These are phyloP conservation scores for Ogataea thermomethanolica DNA, from an alignment of 805 yeast genomes.

Conservation along the genomic window DNA sequence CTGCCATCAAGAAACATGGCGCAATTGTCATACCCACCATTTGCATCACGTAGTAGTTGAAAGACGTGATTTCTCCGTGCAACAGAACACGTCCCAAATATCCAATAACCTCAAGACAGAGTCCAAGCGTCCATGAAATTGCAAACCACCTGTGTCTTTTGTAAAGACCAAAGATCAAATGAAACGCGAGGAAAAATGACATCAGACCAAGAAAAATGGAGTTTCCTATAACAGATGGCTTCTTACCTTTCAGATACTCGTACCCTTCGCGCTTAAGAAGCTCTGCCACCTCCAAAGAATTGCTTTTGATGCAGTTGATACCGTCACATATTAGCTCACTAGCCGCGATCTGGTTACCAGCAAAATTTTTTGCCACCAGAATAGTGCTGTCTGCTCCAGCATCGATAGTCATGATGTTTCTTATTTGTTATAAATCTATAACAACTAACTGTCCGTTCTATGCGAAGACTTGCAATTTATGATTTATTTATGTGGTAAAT, in stretches of 20 bases:
- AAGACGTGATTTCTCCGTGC: slow-evolving; percentile 32
- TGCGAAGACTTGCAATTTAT: background rate
- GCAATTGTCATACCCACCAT: slow-evolving; percentile 68
- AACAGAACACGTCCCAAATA: slow-evolving; percentile 58
- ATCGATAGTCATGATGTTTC: background rate
- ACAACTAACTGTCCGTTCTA: background rate
- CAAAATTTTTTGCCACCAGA: background rate
- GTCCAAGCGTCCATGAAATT: slow-evolving; percentile 51
- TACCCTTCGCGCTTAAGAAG: background rate
- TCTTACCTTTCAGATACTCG: slow-evolving; percentile 37
- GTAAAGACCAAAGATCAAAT: slow-evolving; percentile 40
- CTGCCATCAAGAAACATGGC: slow-evolving; percentile 84
- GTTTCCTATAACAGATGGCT: slow-evolving; percentile 58
- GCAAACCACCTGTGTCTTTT: slow-evolving; percentile 67
- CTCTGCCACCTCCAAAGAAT: background rate
- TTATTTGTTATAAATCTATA: background rate
- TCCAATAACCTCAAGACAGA: slow-evolving; percentile 62
- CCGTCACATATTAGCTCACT: background rate
- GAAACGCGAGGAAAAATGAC: slow-evolving; percentile 43
- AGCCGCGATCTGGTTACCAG: background rate
- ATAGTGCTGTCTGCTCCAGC: background rate
- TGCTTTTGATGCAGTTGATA: background rate
- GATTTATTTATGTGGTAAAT: background rate
- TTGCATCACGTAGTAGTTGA: slow-evolving; percentile 55
- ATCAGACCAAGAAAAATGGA: slow-evolving; percentile 52